Evolutionary conservation across 345 rosid genomes (phyloP), one percentile per base, ranked within the genome.

Genomic region (Kandelia obovata): DNA sequence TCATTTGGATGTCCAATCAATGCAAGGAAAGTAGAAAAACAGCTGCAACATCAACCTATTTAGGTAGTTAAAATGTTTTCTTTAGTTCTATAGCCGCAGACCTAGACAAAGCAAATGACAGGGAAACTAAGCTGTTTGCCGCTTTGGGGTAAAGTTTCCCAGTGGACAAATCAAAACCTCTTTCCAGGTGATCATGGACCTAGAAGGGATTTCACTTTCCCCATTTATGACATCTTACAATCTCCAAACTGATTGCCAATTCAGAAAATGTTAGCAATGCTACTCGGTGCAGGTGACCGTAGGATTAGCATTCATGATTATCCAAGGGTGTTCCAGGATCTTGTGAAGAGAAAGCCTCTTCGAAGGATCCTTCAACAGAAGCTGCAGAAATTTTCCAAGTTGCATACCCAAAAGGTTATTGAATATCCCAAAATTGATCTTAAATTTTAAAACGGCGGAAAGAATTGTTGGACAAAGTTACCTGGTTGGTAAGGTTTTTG

Each of bases 251-350:
- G 2, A 61, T 68, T 28, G 53, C 51, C 13, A 60, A 51, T 15
- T 43, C 32, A 30, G 15, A 56, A 64, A 59, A 15, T 37, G 66
- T 3, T 10, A 51, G 27, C 5, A 23, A 55, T n/a, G 10, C 46
- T 80, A 64, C 67, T 6, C 52, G 58, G 58, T 77, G 67, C 87
- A 86, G 77, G 70, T 77, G 61, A 90, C 92, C 59, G 21, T 70
- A 20, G 91, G 90, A 76, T 92, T 81, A 49, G 94, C 96, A 77
- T 90, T 86, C 84, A 80, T 86, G 43, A 85, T 71, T 32, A 96
- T 90, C 98, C 97, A 96, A 2, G 96, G 98, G 63, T 92, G 96
- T 64, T 85, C 87, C 87, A 88, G 61, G 67, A 96, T 90, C 83
- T 86, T 95, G 79, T 82, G 77, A 57, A 92, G 85, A 39, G 99